Percentiles rank a stretch among this genome's conserved stretches.
Conservation (phyloP, 768 basidiomycete species). For the Leccinum olivaceopallidum region DNA sequence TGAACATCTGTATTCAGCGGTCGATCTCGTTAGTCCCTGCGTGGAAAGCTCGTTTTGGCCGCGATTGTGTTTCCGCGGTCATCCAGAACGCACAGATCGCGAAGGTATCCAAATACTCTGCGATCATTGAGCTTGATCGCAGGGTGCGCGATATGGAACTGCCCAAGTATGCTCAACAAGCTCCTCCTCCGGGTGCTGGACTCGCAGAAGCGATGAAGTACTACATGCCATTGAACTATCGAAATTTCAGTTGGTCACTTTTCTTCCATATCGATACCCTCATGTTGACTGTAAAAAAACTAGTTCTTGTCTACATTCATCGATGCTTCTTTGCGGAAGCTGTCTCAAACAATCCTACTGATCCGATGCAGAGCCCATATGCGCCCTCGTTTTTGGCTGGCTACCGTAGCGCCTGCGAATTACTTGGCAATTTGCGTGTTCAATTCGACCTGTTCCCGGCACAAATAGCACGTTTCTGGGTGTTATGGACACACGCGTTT, state of each 20-base stretch:
- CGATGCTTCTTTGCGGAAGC: slow-evolving; percentile 79
- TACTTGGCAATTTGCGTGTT: slow-evolving; percentile 47
- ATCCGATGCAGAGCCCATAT: slow-evolving; percentile 70
- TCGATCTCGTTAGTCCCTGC: slow-evolving; percentile 47
- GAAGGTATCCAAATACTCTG: slow-evolving; percentile 59
- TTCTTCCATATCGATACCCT: neutral
- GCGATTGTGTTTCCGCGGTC: slow-evolving; percentile 64
- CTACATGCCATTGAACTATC: slow-evolving; percentile 76
- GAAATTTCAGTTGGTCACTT: slow-evolving; percentile 56
- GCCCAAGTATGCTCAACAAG: slow-evolving; percentile 58
- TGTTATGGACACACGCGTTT: slow-evolving; percentile 72
- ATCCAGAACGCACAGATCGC: slow-evolving; percentile 69
- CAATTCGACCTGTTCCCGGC: slow-evolving; percentile 54
- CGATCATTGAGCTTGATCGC: slow-evolving; percentile 63
- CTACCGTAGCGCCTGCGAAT: slow-evolving; percentile 63
- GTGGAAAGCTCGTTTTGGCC: slow-evolving; percentile 72
- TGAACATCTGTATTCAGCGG: neutral
- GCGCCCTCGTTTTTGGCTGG: slow-evolving; percentile 69
- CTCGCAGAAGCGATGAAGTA: slow-evolving; percentile 67
- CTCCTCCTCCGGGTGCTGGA: slow-evolving; percentile 48
- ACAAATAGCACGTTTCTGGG: slow-evolving; percentile 68
- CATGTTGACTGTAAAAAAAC: neutral
- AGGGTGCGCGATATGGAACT: slow-evolving; percentile 68
- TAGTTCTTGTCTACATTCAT: slow-evolving; percentile 73
- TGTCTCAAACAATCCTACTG: slow-evolving; percentile 57